Evolutionary conservation across 2,329 filamentous ascomycete genomes (phyloP).

Genomic region (Botrytis pseudocinerea): DNA sequence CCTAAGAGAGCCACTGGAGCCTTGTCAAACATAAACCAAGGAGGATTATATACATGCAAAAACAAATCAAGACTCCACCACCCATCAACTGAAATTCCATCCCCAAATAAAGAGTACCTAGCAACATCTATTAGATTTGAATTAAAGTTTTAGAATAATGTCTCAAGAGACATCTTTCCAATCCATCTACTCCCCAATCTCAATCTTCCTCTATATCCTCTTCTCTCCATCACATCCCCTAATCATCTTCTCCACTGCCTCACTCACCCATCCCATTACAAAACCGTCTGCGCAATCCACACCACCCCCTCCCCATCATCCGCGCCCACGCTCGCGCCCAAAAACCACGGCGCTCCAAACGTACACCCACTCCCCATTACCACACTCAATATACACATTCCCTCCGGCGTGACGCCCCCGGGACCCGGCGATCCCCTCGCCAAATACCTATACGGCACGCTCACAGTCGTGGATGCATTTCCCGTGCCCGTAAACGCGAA

Average conservation of each 20-base stretch:
- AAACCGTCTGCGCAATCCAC: constrained; percentile 9
- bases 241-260: too few species aligned
- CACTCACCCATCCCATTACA: background rate
- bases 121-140: background rate
- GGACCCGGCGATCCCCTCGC: background rate
- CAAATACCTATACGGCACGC: constrained; percentile 5
- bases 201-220: background rate
- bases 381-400: background rate
- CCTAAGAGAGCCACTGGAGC: background rate
- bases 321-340: background rate
- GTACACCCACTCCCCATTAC: background rate
- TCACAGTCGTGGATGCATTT: background rate
- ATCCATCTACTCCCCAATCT: background rate
- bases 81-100: background rate
- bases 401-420: background rate
- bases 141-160: background rate
- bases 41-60: background rate
- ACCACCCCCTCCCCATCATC: constrained; percentile 13
- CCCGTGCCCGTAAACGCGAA: background rate
- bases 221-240: background rate
- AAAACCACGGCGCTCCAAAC: constrained; percentile 19
- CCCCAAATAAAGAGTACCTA: background rate
- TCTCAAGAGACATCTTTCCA: background rate
- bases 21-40: background rate
- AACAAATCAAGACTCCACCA: background rate